Base-by-base conservation (phyloP, 371 early-diverging fungal species). In the Coemansia sp. region DNA sequence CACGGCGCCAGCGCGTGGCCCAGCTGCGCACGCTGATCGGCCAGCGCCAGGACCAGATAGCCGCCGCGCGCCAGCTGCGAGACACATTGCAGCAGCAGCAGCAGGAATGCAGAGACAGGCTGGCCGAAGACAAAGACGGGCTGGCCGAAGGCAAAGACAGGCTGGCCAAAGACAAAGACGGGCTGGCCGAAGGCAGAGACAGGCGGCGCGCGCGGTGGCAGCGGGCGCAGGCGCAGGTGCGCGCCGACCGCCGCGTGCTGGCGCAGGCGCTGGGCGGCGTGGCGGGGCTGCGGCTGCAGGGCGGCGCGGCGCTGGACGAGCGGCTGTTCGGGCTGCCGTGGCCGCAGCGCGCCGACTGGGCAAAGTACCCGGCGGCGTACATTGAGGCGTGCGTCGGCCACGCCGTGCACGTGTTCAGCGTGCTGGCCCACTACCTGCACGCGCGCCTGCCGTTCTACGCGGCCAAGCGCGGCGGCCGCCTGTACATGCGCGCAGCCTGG, bases 331-430 rank as follows among this genome's bases (percentile, higher is more conserved):
- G 74, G n/a, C 49, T 74, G 61, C 62, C 70, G 20, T 77, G 78
- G 79, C 74, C 70, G 0, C 54, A 65, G 30, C 43, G 20, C 39
- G 70, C 56, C 30, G 69, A 74, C 51, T 68, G 78, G 61, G 63
- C 67, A 66, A 81, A 75, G 49, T 83, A 81, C 45, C 82, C 84
- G 30, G 81, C 84, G 39, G 92, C 93, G 72, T 89, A 89, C 63
- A 81, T 93, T 50, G 93, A 93, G 76, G 89, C 94, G 5, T 88
- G 89, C 14, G 81, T 93, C 35, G 89, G 90, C n/a, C 83, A 89
- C 62, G 83, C 88, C 30, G 77, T 87, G 42, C 93, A 93, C 58
- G 85, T 92, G 80, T 80, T 88, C 38, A 84, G 84, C 16, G 74
- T 93, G n/a, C 83, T 93, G 60, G 82, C 87, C 4, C 87, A 88